These are phyloP conservation scores for Colletotrichum spaethianum DNA, from an alignment of 2,329 filamentous ascomycete species.

Conservation along the genomic window DNA sequence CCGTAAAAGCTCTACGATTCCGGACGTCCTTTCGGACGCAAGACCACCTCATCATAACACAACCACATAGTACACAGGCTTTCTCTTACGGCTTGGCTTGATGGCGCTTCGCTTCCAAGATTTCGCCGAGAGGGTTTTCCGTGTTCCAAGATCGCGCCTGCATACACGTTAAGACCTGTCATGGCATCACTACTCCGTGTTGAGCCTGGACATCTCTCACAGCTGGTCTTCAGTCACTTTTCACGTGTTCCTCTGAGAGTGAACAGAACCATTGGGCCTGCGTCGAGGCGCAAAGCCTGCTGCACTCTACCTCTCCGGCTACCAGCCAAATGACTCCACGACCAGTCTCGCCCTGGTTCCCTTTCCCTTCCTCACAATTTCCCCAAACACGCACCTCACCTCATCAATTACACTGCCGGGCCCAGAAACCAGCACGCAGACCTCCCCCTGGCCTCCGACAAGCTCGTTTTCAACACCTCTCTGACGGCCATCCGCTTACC, in stretches of 20 bases:
- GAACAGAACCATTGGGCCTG: neutral
- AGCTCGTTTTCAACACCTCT: conserved; percentile 3
- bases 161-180: neutral
- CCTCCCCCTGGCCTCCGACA: conserved; percentile 1
- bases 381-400: conserved; percentile 28
- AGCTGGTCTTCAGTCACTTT: neutral
- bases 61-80: neutral
- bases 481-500: neutral
- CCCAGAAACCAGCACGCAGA: conserved; percentile 39
- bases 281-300: neutral
- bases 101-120: neutral
- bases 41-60: neutral
- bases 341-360: neutral
- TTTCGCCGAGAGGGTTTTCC: too few relatives aligned
- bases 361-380: neutral
- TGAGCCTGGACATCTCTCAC: neutral
- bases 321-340: conserved; percentile 4
- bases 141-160: neutral
- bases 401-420: conserved; percentile 38
- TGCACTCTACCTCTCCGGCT: neutral
- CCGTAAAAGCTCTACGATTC: neutral
- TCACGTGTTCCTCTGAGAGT: neutral
- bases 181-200: neutral
- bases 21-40: neutral
- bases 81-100: neutral